These are phyloP conservation scores for Saccharomycopsis sp. DNA, from an alignment of 805 yeast genomes.

Conservation along the genomic window DNA sequence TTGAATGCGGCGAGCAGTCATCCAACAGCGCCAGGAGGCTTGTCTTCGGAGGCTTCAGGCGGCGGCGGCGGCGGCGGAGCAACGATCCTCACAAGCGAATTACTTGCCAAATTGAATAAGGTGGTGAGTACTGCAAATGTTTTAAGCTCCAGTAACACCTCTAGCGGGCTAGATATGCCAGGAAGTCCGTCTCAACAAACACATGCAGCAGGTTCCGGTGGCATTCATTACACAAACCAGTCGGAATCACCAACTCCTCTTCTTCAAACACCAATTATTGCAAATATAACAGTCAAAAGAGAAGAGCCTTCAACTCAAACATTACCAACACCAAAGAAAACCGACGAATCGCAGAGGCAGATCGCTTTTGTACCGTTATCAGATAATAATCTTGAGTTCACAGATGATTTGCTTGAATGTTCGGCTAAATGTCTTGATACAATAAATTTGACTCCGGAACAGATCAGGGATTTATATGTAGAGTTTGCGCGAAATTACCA, in stretches of 20 bases:
- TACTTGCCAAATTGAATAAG: slow-evolving; percentile 15
- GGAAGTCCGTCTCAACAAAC: not conserved
- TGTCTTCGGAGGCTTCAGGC: slow-evolving; percentile 14
- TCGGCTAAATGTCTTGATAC: slow-evolving; percentile 68
- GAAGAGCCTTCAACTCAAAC: slow-evolving; percentile 3
- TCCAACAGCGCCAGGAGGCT: slow-evolving; percentile 12
- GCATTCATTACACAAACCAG: not conserved
- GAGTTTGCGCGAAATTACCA: slow-evolving; percentile 79
- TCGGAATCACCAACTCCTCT: not conserved
- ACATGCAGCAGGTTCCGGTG: not conserved
- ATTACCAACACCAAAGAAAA: not conserved
- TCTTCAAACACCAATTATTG: not conserved
- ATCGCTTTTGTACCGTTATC: too few species aligned
- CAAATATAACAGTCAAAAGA: slow-evolving; percentile 7
- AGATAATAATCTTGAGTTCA: too few species aligned
- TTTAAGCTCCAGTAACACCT: slow-evolving; percentile 5
- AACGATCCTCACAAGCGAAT: slow-evolving; percentile 10
- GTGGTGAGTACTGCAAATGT: slow-evolving; percentile 19
- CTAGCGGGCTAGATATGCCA: not conserved
- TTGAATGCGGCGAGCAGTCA: slow-evolving; percentile 8
- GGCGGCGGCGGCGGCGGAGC: not conserved
- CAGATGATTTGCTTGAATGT: slow-evolving; percentile 34
- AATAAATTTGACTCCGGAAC: slow-evolving; percentile 51
- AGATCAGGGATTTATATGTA: slow-evolving; percentile 53
- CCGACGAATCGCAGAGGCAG: not conserved